phyloP scores from a whole-genome alignment of 768 basidiomycete genomes.

The Russula griseocarnosa region DNA sequence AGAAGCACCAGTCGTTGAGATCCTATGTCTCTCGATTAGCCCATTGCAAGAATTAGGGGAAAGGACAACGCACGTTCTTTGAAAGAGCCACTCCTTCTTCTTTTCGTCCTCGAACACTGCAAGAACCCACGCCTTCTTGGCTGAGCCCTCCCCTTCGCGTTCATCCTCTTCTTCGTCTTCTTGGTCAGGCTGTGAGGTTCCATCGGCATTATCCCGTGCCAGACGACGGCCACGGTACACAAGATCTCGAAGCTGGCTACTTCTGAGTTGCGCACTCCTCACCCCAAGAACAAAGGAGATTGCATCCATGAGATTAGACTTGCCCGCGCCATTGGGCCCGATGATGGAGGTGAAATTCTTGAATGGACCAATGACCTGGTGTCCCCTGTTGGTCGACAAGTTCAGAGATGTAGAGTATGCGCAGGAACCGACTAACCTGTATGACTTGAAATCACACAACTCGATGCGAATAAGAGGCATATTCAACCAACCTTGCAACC shows the following conservation, averaged over 20 bases:
- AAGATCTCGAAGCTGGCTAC: conserved; percentile 90
- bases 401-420: neutral
- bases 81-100: conserved; percentile 84
- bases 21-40: conserved; percentile 45
- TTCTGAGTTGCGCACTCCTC: conserved; percentile 87
- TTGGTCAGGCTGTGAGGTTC: conserved; percentile 37
- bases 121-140: conserved; percentile 92
- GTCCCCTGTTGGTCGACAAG: conserved; percentile 45
- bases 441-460: conserved; percentile 96
- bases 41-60: neutral
- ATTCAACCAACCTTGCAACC: neutral
- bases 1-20: conserved; percentile 80
- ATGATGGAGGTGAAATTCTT: conserved; percentile 93
- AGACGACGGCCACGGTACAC: conserved; percentile 89
- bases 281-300: conserved; percentile 98
- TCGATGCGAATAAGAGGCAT: conserved; percentile 88
- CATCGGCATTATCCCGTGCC: conserved; percentile 45
- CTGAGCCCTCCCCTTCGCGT: conserved; percentile 56
- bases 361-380: conserved; percentile 87
- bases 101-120: conserved; percentile 80
- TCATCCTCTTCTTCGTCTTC: conserved; percentile 44
- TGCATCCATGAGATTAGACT: conserved; percentile 99
- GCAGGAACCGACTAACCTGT: conserved; percentile 47
- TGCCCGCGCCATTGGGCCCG: conserved; percentile 98
- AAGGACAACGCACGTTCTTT: conserved; percentile 68